Conservation (phyloP, 1,284 basidiomycete genomes). For the Exobasidium cylindrosporum region DNA sequence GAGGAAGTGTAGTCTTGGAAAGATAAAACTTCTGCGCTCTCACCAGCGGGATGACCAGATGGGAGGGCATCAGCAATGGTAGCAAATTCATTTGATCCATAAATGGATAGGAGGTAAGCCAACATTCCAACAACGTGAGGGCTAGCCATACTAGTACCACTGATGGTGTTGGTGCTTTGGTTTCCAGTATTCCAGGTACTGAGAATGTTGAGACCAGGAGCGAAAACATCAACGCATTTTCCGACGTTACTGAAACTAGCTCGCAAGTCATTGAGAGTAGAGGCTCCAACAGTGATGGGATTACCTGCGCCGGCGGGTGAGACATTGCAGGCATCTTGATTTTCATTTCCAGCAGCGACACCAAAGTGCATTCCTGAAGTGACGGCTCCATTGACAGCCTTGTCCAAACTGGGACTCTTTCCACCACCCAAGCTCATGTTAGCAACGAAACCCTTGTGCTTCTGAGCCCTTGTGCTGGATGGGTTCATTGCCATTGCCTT, state of each 20-base stretch:
- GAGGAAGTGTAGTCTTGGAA: constrained; percentile 29
- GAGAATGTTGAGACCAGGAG: constrained; percentile 73
- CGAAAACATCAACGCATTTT: constrained; percentile 77
- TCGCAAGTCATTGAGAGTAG: constrained; percentile 65
- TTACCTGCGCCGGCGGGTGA: constrained; percentile 67
- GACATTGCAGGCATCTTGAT: constrained; percentile 73
- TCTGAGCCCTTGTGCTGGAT: constrained; percentile 64
- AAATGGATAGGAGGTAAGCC: constrained; percentile 65
- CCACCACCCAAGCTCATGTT: constrained; percentile 98
- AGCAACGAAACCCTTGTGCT: constrained; percentile 89
- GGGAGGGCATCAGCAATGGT: neutral
- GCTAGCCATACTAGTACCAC: constrained; percentile 65
- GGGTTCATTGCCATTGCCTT: constrained; percentile 65
- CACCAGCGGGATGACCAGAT: constrained; percentile 10
- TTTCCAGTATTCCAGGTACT: constrained; percentile 57
- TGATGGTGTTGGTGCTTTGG: constrained; percentile 67
- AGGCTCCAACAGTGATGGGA: constrained; percentile 73
- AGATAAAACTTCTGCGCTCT: constrained; percentile 15
- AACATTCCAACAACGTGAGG: constrained; percentile 59
- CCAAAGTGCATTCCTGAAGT: constrained; percentile 81
- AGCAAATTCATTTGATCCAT: constrained; percentile 50
- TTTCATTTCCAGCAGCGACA: constrained; percentile 68
- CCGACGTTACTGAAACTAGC: constrained; percentile 71
- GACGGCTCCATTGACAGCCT: constrained; percentile 81
- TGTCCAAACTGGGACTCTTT: constrained; percentile 82